These are phyloP conservation scores for Fusarium heterosporum DNA, from an alignment of 2,329 filamentous ascomycete genomes.

Conservation along the genomic window DNA sequence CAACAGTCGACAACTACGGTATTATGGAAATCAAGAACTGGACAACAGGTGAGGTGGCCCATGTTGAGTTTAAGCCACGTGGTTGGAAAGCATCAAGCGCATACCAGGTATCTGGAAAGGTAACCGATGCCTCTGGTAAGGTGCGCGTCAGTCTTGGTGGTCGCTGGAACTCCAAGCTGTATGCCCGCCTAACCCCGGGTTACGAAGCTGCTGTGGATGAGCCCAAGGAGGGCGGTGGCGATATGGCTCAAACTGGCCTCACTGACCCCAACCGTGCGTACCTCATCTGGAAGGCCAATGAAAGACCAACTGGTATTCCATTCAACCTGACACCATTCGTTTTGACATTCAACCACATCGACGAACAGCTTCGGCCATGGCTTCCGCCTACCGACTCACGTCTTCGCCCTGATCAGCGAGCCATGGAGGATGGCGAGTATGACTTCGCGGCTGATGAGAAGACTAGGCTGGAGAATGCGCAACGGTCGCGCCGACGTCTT, in stretches of 20 bases:
- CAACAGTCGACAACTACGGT: constrained; percentile 97
- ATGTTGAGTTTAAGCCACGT: constrained; percentile 91
- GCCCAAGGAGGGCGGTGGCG: constrained; percentile 54
- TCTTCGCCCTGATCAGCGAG: constrained; percentile 92
- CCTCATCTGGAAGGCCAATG: constrained; percentile 91
- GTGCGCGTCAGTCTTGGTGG: constrained; percentile 92
- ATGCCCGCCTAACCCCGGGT: constrained; percentile 90
- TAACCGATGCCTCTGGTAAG: constrained; percentile 81
- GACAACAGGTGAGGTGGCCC: constrained; percentile 91
- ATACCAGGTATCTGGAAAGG: constrained; percentile 88
- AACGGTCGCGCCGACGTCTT: constrained; percentile 78
- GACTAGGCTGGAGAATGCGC: constrained; percentile 91
- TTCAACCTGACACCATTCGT: constrained; percentile 99
- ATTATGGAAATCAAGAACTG: constrained; percentile 98
- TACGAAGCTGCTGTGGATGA: constrained; percentile 81
- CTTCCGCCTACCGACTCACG: constrained; percentile 93
- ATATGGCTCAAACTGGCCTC: constrained; percentile 63
- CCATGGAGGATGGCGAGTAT: constrained; percentile 99
- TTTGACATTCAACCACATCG: constrained; percentile 90
- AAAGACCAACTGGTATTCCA: constrained; percentile 83
- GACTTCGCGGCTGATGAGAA: constrained; percentile 94
- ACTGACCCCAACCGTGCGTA: constrained; percentile 81
- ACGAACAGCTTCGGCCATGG: constrained; percentile 80
- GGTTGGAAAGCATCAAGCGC: constrained; percentile 96
- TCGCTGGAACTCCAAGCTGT: constrained; percentile 97